Evolutionary conservation across 345 rosid species (phyloP), one percentile per base, ranked within the genome.

Genomic region (Moricandia moricandioides): DNA sequence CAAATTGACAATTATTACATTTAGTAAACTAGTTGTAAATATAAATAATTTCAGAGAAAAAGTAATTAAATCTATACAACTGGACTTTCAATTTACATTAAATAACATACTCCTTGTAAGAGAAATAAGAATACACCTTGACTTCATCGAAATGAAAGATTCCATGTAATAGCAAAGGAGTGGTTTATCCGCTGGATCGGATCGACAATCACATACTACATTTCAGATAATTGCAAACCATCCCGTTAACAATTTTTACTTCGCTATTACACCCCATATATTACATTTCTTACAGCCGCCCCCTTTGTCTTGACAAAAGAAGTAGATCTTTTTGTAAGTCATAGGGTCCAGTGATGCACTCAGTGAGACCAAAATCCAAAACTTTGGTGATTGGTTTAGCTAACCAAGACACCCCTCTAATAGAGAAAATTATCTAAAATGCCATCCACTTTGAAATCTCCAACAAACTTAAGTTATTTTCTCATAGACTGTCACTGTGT

Each of bases 71-170:
- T 58, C 26, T 26, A 47, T 62, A 29, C 74, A 27, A 39, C 43
- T 59, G 60, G 60, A 66, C 16, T 34, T 45, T 35, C 45, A 29
- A 3, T 34, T 4, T 27, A 11, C 24, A 14, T 39, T 14, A 24
- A 49, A 45, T 14, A 64, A 56, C 21, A 55, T 10, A 12, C 24
- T 21, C 21, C 49, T 34, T 26, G 43, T 2, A 6, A 30, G n/a
- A 43, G 24, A 34, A 39, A 34, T 26, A 63, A 70, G 40, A 34
- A 78, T 66, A 37, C 55, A 59, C 69, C 72, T 66, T 72, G 81
- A 71, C 30, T 64, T 77, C 67, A 57, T 70, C 76, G 76, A 51
- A 71, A 49, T 24, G 1, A 77, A 71, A 57, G 67, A 71, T 77
- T 71, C 76, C 56, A 12, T 34, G 21, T 16, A 11, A 4, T n/a